Percentiles rank a stretch among this genome's conserved stretches.
Evolutionary conservation across 2,329 filamentous ascomycete species (phyloP).

Genomic region (Cordyceps pruinosa): DNA sequence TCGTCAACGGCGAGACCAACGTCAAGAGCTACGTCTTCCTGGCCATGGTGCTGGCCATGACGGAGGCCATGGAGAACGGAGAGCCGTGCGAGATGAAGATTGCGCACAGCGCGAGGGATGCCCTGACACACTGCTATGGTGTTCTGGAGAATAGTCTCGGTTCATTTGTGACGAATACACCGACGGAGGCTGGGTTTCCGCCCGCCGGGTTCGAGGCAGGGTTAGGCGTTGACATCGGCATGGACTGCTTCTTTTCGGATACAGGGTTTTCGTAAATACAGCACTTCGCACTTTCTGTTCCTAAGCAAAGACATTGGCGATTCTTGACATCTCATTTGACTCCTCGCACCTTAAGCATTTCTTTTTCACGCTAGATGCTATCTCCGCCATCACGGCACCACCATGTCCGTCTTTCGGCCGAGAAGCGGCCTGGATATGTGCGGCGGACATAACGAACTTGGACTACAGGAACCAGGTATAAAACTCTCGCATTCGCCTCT

Average conservation of each 20-base stretch:
- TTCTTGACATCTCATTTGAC: background rate
- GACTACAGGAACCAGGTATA: background rate
- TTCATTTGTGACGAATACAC: slow-evolving; percentile 1
- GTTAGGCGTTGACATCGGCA: slow-evolving; percentile 1
- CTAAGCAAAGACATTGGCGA: too few species aligned
- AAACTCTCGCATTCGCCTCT: background rate
- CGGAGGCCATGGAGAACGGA: slow-evolving; percentile 26
- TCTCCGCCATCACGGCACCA: background rate
- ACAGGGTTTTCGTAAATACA: background rate
- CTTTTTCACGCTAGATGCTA: background rate
- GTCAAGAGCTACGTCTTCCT: slow-evolving; percentile 37
- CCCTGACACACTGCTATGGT: slow-evolving; percentile 25
- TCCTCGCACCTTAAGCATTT: background rate
- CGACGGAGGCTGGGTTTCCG: background rate
- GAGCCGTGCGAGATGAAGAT: slow-evolving; percentile 20
- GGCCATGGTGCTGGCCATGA: slow-evolving; percentile 32
- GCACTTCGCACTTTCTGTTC: too few species aligned
- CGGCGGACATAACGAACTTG: slow-evolving; percentile 1
- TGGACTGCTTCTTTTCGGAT: slow-evolving; percentile 8
- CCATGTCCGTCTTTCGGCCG: slow-evolving; percentile 8
- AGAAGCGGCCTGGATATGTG: background rate
- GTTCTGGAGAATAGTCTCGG: slow-evolving; percentile 19
- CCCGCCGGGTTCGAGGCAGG: background rate
- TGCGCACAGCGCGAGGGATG: slow-evolving; percentile 26
- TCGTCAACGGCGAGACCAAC: slow-evolving; percentile 36